Conservation (phyloP, 2,329 filamentous ascomycete genomes). For the Fusarium sp. region DNA sequence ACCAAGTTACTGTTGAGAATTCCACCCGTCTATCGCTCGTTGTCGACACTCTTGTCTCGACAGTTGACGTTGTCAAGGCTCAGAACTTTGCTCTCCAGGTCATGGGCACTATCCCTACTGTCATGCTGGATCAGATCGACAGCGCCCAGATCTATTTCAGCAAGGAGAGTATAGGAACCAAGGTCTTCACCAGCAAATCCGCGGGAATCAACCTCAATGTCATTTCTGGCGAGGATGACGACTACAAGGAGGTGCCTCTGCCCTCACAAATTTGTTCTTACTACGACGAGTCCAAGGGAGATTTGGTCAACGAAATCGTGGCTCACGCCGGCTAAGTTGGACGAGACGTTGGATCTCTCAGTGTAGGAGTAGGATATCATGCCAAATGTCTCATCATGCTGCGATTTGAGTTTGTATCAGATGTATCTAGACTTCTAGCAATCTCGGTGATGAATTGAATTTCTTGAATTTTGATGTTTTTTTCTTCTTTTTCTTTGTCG, state of each 20-base stretch:
- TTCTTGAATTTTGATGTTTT: conserved; percentile 14
- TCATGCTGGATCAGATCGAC: conserved; percentile 93
- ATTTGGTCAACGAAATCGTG: conserved; percentile 91
- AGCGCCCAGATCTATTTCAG: conserved; percentile 87
- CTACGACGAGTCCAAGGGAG: conserved; percentile 73
- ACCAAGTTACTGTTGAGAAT: conserved; percentile 96
- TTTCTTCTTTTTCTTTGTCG: background rate
- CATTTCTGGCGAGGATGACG: conserved; percentile 73
- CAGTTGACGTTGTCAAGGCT: conserved; percentile 94
- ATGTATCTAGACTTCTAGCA: conserved; percentile 25
- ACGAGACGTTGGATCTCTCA: conserved; percentile 28
- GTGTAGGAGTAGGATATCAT: conserved; percentile 34
- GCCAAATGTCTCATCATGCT: conserved; percentile 4
- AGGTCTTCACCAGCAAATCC: conserved; percentile 91
- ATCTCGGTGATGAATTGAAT: conserved; percentile 11
- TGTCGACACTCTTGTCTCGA: conserved; percentile 88
- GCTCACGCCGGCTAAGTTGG: conserved; percentile 79
- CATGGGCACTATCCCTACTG: conserved; percentile 82
- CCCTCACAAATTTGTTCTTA: conserved; percentile 89
- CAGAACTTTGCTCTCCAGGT: conserved; percentile 96
- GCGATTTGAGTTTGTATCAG: conserved; percentile 5
- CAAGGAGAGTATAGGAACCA: conserved; percentile 78
- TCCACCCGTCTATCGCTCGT: conserved; percentile 84
- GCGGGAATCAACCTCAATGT: conserved; percentile 88
- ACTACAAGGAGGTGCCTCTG: conserved; percentile 86